Base-by-base conservation (phyloP, 2,329 filamentous ascomycete species). In the Pseudogymnoascus verrucosus region DNA sequence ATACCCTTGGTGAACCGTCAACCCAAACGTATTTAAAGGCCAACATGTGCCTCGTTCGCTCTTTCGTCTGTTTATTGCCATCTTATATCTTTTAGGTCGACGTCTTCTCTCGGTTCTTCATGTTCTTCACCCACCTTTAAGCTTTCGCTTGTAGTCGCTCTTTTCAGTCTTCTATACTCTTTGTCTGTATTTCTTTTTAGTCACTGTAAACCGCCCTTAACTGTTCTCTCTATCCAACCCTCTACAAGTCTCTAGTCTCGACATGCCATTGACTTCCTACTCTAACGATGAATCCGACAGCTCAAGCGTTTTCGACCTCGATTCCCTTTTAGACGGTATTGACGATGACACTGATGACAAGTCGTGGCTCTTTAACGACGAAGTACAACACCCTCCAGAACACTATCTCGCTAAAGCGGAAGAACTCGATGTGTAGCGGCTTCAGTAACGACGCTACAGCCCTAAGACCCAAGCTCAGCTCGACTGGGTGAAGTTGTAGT, bases 211-310 rank as follows among this genome's bases (percentile, higher is more conserved):
- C 21, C n/a, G 5, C 1, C 54, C 23, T 26, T 4, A 1, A 37
- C 34, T 37, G 34, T 4, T 37, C 34, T 37, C n/a, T 60, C 19
- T 1, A 28, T n/a, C 2, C 10, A 61, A 37, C 34, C 34, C 34
- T 40, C 16, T 12, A 23, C 31, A 61, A 5, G 16, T 28, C 60
- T 44, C 34, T 5, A 3, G 19, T 61, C 60, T 28, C 34, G 36
- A 42, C 60, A 28, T 26, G 19, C 4, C 34, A 19, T 26, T 23
- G 60, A 62, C 19, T 62, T 62, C 60, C 36, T 36, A n/a, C 60
- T 44, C 68, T 64, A 44, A 65, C 8, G 47, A 67, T 36, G 61
- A 51, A 60, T 57, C 37, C 28, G 40, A 67, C 37, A 62, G 66
- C 37, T 59, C 39, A 64, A 57, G 66, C 26, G 39, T 65, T 63